These are phyloP conservation scores for Zhuliangozyma blackwelliae DNA, from an alignment of 1,139 yeast genomes.

Conservation along the genomic window DNA sequence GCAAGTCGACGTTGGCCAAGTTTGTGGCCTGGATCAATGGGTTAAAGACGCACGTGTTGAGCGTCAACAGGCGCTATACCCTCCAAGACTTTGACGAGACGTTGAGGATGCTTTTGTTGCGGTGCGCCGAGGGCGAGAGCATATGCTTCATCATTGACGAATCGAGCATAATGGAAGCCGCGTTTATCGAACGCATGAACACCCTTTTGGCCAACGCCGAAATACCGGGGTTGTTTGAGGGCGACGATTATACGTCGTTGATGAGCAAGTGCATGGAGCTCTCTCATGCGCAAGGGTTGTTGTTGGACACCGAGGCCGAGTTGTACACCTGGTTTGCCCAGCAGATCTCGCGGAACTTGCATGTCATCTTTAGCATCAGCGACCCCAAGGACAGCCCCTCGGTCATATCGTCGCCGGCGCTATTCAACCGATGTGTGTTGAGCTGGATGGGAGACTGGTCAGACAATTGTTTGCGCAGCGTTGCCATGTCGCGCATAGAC, in stretches of 20 bases:
- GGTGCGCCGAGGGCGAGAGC: constrained; percentile 53
- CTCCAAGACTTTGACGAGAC: constrained; percentile 65
- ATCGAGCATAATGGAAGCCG: constrained; percentile 67
- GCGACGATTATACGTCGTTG: constrained; percentile 57
- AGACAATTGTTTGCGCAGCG: constrained; percentile 41
- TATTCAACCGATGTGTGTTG: constrained; percentile 85
- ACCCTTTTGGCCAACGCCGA: constrained; percentile 89
- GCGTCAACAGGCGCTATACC: constrained; percentile 51
- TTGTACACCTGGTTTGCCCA: constrained; percentile 69
- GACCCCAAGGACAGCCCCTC: constrained; percentile 36
- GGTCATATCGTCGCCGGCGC: constrained; percentile 78
- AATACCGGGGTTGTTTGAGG: constrained; percentile 84
- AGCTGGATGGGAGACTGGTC: constrained; percentile 93
- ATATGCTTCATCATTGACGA: constrained; percentile 80
- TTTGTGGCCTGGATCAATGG: constrained; percentile 96
- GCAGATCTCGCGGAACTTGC: constrained; percentile 68
- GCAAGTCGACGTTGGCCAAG: constrained; percentile 69
- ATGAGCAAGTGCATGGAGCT: constrained; percentile 57
- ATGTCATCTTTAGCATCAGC: constrained; percentile 75
- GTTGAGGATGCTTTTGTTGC: constrained; percentile 48
- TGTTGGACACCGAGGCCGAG: constrained; percentile 70
- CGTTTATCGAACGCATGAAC: constrained; percentile 89
- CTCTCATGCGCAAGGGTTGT: constrained; percentile 55
- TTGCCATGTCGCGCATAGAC: constrained; percentile 42
- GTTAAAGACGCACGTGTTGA: constrained; percentile 54